Base-by-base conservation (phyloP, 768 basidiomycete species). In the Mycena chlorophos region DNA sequence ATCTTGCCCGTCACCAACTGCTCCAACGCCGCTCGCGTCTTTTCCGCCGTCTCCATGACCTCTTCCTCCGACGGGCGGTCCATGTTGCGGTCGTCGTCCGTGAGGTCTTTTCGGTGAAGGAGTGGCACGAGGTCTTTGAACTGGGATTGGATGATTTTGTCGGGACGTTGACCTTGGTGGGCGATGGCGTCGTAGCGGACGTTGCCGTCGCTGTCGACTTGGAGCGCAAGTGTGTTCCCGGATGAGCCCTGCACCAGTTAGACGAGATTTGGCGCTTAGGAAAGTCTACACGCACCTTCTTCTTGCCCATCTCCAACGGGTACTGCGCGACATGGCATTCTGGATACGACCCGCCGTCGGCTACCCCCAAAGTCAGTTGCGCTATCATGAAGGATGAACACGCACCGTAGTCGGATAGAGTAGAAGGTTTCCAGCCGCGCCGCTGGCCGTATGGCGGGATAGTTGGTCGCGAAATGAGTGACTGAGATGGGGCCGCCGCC, bases 241-340 rank as follows among this genome's bases (percentile, higher is more conserved):
- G 91, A 86, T 4, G 91, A 87, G 1, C 90, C 87, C 93, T 96
- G 57, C 6, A 40, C 40, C 22, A 42, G 52, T 20, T 58, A n/a
- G 29, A 42, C 22, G 63, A 19, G 49, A 31, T 37, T 43, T 6
- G 20, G 20, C 31, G 16, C 43, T 23, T 58, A 38, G 54, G 34
- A 55, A 47, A 50, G 3, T 6, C 49, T 14, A 10, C n/a, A 67
- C 84, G 60, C 50, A 88, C 94, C 84, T 95, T 95, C 82, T 97
- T 97, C 74, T 84, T 83, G 53, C 96, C 96, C 82, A 99, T 87
- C 54, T 93, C 92, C 58, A 98, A 71, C 12, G 96, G 96, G 75
- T 97, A 99, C 70, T 99, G 96, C 5, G 97, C 97, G 50, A 96
- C 76, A 80, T 95, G 94, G 71, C 95, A 98, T 76, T 99, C 94